These are phyloP conservation scores for Mycena sp. DNA, from an alignment of 1,284 basidiomycete species.

Conservation along the genomic window DNA sequence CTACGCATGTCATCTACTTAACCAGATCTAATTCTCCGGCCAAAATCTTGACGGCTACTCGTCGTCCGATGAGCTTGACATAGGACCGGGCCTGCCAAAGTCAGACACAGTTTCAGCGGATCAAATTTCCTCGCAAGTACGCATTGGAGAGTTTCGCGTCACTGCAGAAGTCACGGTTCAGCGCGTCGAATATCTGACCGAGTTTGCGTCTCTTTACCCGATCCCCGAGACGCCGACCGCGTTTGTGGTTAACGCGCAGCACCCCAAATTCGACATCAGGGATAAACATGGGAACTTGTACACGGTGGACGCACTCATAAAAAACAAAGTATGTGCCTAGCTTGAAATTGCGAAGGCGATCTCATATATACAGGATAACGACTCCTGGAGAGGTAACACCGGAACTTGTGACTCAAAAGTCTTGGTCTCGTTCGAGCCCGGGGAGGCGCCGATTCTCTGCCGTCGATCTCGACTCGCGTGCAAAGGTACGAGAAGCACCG, in stretches of 20 bases:
- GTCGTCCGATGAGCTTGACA: background rate
- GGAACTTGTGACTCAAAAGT: background rate
- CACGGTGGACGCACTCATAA: slow-evolving; percentile 13
- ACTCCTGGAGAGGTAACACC: slow-evolving; percentile 12
- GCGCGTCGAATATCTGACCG: slow-evolving; percentile 11
- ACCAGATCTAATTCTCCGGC: background rate
- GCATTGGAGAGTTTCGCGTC: background rate
- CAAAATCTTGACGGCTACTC: background rate
- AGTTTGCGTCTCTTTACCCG: slow-evolving; percentile 4
- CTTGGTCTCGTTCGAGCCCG: slow-evolving; percentile 5
- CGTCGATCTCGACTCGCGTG: slow-evolving; percentile 16
- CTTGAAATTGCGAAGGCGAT: background rate
- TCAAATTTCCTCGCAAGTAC: background rate
- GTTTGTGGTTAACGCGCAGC: background rate
- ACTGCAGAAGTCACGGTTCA: background rate
- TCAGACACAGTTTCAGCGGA: background rate
- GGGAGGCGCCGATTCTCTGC: background rate
- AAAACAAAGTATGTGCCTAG: slow-evolving; percentile 5
- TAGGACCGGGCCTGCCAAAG: background rate
- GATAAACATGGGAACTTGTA: background rate
- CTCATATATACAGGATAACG: slow-evolving; percentile 10
- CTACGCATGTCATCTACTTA: background rate
- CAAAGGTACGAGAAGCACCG: background rate
- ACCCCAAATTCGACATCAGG: background rate
- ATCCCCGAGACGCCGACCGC: background rate